Percentiles rank a stretch among this genome's conserved stretches.
Conservation (phyloP, 768 basidiomycete species). For the Suillus clintonianus region DNA sequence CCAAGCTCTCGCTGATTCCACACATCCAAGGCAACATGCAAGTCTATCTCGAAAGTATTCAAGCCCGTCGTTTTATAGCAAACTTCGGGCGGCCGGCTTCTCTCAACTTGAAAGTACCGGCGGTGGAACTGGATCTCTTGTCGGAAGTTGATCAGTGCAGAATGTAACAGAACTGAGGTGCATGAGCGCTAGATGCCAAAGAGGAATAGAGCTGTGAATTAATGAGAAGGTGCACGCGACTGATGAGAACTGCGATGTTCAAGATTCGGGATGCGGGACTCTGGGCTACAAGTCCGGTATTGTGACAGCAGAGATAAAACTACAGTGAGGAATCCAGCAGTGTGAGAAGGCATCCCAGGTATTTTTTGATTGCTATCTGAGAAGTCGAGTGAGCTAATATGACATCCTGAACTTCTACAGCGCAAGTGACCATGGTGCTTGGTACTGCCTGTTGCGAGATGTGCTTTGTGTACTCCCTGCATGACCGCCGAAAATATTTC, state of each 20-base stretch:
- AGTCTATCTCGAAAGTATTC: background rate
- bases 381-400: background rate
- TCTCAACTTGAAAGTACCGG: background rate
- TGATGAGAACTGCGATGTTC: background rate
- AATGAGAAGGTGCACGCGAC: background rate
- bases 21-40: background rate
- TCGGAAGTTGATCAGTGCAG: background rate
- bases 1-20: background rate
- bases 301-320: background rate
- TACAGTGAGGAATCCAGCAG: background rate
- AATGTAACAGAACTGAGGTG: background rate
- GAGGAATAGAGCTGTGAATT: background rate
- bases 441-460: background rate
- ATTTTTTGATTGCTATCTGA: background rate
- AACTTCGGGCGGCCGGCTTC: background rate
- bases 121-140: background rate
- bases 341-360: background rate
- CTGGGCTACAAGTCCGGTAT: background rate
- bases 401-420: background rate
- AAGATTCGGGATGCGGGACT: background rate
- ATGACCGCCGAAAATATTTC: background rate
- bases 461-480: background rate
- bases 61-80: background rate
- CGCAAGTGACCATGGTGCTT: background rate
- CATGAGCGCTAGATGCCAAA: background rate